phyloP scores from a whole-genome alignment of 768 basidiomycete species.

The Hygrocybe coccinea region DNA sequence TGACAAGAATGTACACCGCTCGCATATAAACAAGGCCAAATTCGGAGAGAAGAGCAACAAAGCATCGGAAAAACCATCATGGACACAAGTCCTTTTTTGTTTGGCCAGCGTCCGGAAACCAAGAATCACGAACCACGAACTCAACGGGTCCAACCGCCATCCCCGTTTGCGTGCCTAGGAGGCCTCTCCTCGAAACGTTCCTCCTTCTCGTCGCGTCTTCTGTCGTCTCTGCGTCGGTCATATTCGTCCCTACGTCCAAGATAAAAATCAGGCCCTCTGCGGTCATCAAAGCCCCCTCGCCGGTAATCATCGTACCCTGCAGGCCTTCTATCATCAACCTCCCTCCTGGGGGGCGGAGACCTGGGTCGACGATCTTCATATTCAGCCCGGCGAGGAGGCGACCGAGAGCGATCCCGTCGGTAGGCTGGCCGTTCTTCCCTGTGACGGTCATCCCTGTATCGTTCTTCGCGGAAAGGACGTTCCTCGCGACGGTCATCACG shows the following conservation, averaged over 20 bases:
- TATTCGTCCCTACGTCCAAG: constrained; percentile 80
- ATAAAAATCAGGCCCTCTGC: constrained; percentile 79
- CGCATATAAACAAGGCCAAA: constrained; percentile 52
- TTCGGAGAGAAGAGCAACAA: constrained; percentile 45
- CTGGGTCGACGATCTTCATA: constrained; percentile 73
- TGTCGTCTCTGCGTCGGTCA: constrained; percentile 66
- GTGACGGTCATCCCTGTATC: constrained; percentile 49
- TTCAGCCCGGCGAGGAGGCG: constrained; percentile 69
- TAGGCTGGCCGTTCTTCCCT: constrained; percentile 42
- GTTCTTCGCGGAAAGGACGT: constrained; percentile 49
- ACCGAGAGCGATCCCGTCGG: constrained; percentile 80
- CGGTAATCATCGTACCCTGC: constrained; percentile 90
- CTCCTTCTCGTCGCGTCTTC: constrained; percentile 80
- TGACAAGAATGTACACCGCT: constrained; percentile 51
- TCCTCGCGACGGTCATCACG: constrained; percentile 69
- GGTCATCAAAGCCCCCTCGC: constrained; percentile 79
- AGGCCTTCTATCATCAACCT: constrained; percentile 80
- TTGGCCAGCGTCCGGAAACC: constrained; percentile 28
- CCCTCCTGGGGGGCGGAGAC: constrained; percentile 77
- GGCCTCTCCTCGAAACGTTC: constrained; percentile 75
- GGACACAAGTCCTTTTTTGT: constrained; percentile 33
- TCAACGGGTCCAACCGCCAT: constrained; percentile 74
- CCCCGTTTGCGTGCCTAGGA: constrained; percentile 70
- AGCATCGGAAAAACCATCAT: constrained; percentile 41
- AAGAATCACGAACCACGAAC: constrained; percentile 34